These are phyloP conservation scores for Wickerhamomyces silvicola DNA, from an alignment of 805 yeast species.

Conservation along the genomic window DNA sequence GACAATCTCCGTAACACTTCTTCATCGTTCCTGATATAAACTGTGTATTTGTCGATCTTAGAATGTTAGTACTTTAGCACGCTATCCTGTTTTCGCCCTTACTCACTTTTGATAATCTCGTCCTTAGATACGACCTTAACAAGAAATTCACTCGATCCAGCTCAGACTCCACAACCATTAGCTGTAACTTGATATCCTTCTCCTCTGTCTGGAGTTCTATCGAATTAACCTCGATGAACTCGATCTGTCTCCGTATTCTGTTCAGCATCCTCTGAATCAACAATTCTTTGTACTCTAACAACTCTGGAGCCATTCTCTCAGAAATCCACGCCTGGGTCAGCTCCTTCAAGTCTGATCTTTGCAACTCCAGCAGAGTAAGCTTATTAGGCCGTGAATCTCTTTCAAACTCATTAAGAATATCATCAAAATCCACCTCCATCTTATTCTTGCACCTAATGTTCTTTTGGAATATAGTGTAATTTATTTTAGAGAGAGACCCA, in stretches of 20 bases:
- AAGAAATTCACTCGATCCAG: conserved; percentile 80
- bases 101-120: conserved; percentile 37
- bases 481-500: too few relatives aligned
- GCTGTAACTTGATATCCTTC: conserved; percentile 64
- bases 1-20: conserved; percentile 40
- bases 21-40: conserved; percentile 47
- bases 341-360: conserved; percentile 33
- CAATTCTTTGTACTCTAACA: conserved; percentile 64
- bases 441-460: not conserved
- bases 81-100: too few relatives aligned
- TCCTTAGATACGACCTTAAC: conserved; percentile 73
- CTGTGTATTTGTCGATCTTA: conserved; percentile 67
- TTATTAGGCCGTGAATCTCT: conserved; percentile 30
- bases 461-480: not conserved
- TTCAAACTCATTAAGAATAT: conserved; percentile 63
- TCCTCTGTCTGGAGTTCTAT: conserved; percentile 64
- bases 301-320: conserved; percentile 82
- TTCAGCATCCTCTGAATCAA: conserved; percentile 52
- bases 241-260: conserved; percentile 64
- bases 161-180: conserved; percentile 86
- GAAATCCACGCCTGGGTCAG: conserved; percentile 68
- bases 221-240: conserved; percentile 69
- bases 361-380: conserved; percentile 14
- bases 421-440: conserved; percentile 54
- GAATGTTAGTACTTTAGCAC: conserved; percentile 2